A percentile compares a stretch with the other conserved stretches of the same genome.
phyloP scores from a whole-genome alignment of 108 stramenopile species.

The Cyclotella cryptica region DNA sequence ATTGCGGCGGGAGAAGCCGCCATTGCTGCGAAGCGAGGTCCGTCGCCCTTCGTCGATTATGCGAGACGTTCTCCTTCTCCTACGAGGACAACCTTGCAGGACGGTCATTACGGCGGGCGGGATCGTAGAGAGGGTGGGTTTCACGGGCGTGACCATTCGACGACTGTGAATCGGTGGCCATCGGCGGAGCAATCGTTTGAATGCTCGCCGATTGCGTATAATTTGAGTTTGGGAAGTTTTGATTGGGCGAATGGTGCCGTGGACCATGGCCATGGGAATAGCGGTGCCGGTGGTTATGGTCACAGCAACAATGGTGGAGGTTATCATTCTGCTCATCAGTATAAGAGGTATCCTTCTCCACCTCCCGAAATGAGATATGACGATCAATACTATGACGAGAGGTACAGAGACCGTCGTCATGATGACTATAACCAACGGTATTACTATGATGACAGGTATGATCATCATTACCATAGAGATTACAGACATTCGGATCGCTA shows the following conservation, averaged over 20 bases:
- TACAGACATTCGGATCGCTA: background rate
- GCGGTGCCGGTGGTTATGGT: background rate
- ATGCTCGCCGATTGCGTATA: background rate
- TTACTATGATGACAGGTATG: slow-evolving; percentile 11
- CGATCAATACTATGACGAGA: slow-evolving; percentile 10
- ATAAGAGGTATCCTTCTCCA: slow-evolving; percentile 10
- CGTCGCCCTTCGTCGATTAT: background rate
- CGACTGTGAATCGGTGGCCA: background rate
- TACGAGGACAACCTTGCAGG: background rate
- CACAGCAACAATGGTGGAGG: slow-evolving; percentile 8
- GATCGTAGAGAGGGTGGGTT: too few relatives aligned
- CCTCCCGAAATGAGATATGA: slow-evolving; percentile 9
- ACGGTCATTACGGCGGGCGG: background rate
- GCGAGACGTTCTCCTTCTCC: background rate
- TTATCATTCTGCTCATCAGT: too few relatives aligned
- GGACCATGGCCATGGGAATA: background rate
- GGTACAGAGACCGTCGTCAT: background rate
- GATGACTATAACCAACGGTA: background rate
- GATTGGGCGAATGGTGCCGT: slow-evolving; percentile 18
- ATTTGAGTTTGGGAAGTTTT: slow-evolving; percentile 18
- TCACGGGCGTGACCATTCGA: too few relatives aligned
- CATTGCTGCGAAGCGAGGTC: too few relatives aligned
- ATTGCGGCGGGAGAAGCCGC: background rate
- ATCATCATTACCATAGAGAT: background rate
- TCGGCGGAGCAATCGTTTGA: background rate